Evolutionary conservation across 2,329 filamentous ascomycete species (phyloP), one percentile per base, ranked within the genome.

Genomic region (Penicillium freii): DNA sequence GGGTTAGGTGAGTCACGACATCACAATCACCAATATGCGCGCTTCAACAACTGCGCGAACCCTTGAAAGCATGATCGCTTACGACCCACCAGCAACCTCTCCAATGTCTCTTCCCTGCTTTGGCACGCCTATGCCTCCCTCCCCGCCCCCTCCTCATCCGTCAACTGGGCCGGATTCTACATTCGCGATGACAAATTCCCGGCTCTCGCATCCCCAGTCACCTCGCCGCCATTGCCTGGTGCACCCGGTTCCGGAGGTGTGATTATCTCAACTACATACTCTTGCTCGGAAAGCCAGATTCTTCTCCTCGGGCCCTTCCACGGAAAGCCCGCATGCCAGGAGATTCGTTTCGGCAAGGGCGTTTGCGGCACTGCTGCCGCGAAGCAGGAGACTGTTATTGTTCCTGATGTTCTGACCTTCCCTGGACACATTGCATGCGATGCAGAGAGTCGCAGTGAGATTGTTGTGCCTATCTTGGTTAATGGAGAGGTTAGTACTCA

Each of bases 371-470:
- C 75, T 0, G 78, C 77, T 3, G 78, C 77, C 0, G 67, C 69
- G 39, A 71, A 68, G 39, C 70, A 68, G 33, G 68, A 74, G 63
- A 77, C 74, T 0, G 62, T 78, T 3, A 49, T 79, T 11, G 77
- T 81, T n/a, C 64, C 69, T 0, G 78, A 81, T 56, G 77, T 80
- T 47, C 47, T 70, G 39, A 57, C 66, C 7, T 80, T 78, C 60
- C 75, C 77, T 11, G 78, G 78, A 3, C 79, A 81, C 67, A 81
- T 81, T 69, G 77, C 79, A 11, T 81, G 79, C 62, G 79, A 81
- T 63, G 75, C 73, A 11, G 77, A 78, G 38, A 80, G 74, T 59
- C 69, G 71, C 59, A 81, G 79, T 69, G 79, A 81, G 68, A 78
- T 81, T 65, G 79, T 81, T 15, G 78, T 81, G 44, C 78, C 79